A percentile compares a stretch with the other conserved stretches of the same genome.
Evolutionary conservation across 176 grass and related monocot genomes (phyloP).

Genomic region (Lolium multiflorum): DNA sequence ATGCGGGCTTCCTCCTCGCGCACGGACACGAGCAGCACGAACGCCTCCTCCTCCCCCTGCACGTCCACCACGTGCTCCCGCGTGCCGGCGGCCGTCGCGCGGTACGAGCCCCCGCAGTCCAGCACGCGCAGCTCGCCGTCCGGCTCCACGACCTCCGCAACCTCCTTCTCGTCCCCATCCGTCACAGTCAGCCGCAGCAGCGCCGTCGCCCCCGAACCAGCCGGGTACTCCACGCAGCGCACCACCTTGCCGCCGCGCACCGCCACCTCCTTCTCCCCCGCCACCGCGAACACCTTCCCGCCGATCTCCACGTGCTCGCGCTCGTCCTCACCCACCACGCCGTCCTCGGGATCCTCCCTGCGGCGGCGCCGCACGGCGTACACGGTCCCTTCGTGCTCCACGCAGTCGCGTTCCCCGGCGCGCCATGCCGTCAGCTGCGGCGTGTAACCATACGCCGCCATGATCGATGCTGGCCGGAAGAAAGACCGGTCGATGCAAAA

Average conservation of each 20-base stretch:
- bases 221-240: neutral
- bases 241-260: constrained; percentile 1
- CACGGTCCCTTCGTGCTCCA: constrained; percentile 25
- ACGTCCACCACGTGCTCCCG: constrained; percentile 22
- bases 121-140: neutral
- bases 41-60: neutral
- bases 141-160: constrained; percentile 17
- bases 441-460: neutral
- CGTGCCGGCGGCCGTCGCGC: neutral
- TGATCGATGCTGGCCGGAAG: neutral
- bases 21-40: constrained; percentile 30
- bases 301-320: constrained; percentile 11
- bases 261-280: neutral
- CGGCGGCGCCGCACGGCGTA: neutral
- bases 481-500: neutral
- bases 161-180: neutral
- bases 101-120: neutral
- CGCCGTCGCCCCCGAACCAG: neutral
- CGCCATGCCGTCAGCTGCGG: constrained; percentile 14
- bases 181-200: constrained; percentile 3
- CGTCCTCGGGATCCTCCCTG: neutral
- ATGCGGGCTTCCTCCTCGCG: neutral
- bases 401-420: neutral
- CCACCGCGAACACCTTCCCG: constrained; percentile 2
- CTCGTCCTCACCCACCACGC: neutral